These are phyloP conservation scores for Lasiodiplodia sp. DNA, from an alignment of 2,329 filamentous ascomycete species.

Conservation along the genomic window DNA sequence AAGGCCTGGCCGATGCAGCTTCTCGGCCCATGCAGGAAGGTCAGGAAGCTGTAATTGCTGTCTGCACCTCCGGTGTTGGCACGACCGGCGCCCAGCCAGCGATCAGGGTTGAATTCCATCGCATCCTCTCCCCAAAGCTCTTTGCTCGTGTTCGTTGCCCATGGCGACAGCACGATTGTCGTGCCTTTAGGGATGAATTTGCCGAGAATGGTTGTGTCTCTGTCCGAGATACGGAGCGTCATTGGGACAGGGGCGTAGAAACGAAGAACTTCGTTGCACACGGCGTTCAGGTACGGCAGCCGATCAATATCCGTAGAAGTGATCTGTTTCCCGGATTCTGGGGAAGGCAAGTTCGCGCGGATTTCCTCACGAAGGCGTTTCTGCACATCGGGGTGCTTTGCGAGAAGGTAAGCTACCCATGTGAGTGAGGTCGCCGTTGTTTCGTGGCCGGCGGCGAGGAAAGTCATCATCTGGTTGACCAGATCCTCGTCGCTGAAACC, in stretches of 20 bases:
- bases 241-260: constrained; percentile 75
- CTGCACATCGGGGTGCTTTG: constrained; percentile 58
- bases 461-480: constrained; percentile 91
- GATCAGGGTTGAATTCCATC: constrained; percentile 75
- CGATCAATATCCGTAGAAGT: constrained; percentile 69
- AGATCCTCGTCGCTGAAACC: constrained; percentile 80
- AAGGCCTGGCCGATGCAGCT: constrained; percentile 86
- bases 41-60: constrained; percentile 79
- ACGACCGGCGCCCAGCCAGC: constrained; percentile 53
- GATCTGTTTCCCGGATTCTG: constrained; percentile 52
- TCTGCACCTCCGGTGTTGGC: constrained; percentile 73
- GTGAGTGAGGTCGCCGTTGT: constrained; percentile 63
- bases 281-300: constrained; percentile 80
- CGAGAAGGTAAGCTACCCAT: constrained; percentile 63
- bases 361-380: constrained; percentile 59
- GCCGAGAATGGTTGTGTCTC: constrained; percentile 71
- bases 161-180: constrained; percentile 67
- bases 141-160: constrained; percentile 73
- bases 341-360: constrained; percentile 53
- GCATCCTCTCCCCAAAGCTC: constrained; percentile 81
- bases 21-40: constrained; percentile 85
- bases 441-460: constrained; percentile 74
- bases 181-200: constrained; percentile 75
- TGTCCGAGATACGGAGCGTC: constrained; percentile 70
- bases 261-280: constrained; percentile 79